A percentile compares a stretch with the other conserved stretches of the same genome.
These are phyloP conservation scores for Abelmoschus esculentus DNA, from an alignment of 345 rosid genomes.

Conservation along the genomic window DNA sequence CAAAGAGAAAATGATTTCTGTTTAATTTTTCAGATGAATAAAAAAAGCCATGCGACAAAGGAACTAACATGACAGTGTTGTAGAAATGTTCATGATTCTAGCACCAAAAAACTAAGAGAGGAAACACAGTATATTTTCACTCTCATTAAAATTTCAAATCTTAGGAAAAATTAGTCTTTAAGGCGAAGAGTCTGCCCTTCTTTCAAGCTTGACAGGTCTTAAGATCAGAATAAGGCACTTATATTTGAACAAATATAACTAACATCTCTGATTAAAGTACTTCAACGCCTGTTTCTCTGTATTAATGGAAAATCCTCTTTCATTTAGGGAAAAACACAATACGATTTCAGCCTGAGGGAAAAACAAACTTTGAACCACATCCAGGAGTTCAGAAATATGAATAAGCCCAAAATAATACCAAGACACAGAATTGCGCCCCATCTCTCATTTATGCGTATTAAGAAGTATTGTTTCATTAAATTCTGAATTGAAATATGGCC, in stretches of 20 bases:
- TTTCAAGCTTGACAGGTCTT: background rate
- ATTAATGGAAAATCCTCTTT: background rate
- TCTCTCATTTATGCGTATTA: too few species aligned
- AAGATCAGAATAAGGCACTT: background rate
- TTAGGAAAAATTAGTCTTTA: background rate
- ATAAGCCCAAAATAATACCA: too few species aligned
- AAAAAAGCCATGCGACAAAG: background rate
- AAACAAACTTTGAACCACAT: too few species aligned
- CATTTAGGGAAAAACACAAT: too few species aligned
- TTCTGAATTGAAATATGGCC: too few species aligned
- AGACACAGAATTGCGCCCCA: too few species aligned
- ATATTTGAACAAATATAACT: background rate
- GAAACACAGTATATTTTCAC: background rate
- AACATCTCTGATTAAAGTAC: background rate
- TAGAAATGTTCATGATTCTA: background rate
- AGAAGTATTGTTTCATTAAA: too few species aligned
- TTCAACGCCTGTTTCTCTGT: background rate
- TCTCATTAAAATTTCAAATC: background rate
- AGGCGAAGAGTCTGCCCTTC: background rate
- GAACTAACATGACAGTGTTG: background rate
- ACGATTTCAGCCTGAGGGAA: too few species aligned
- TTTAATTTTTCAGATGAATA: background rate
- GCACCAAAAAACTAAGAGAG: background rate
- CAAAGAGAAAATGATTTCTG: slow-evolving; percentile 6
- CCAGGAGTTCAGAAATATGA: too few species aligned